Conservation (phyloP, 306 rosid genomes). For the Lotus japonicus region DNA sequence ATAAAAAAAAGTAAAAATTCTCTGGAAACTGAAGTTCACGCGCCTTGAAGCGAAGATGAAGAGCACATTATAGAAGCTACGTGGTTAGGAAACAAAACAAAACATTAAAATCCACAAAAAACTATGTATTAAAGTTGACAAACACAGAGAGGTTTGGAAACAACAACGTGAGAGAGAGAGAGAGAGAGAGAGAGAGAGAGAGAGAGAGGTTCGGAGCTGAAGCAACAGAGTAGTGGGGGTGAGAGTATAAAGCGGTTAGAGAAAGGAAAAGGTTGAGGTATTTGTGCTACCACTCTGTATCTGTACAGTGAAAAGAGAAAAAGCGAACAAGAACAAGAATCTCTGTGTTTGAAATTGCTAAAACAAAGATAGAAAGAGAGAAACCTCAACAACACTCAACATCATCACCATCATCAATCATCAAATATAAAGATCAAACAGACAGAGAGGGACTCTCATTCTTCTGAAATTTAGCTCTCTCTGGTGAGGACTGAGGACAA, state of each 20-base stretch:
- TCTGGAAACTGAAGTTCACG: constrained; percentile 9
- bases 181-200: background rate
- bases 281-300: constrained; percentile 11
- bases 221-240: constrained; percentile 1
- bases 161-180: background rate
- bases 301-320: constrained; percentile 15
- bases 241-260: constrained; percentile 21
- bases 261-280: constrained; percentile 12
- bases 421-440: background rate
- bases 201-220: constrained; percentile 26
- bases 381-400: constrained; percentile 37
- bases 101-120: background rate
- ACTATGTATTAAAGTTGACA: background rate
- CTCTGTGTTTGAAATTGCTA: constrained; percentile 37
- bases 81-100: constrained; percentile 9
- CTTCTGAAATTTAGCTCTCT: constrained; percentile 5
- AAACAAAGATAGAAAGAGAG: constrained; percentile 43
- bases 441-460: background rate
- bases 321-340: constrained; percentile 34
- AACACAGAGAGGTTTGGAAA: constrained; percentile 6
- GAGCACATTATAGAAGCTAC: background rate
- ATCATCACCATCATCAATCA: background rate
- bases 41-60: constrained; percentile 6
- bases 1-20: too few species aligned
- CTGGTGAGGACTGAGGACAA: constrained; percentile 1